Evolutionary conservation across 768 basidiomycete species (phyloP).

Genomic region (Hygrocybe punicea): DNA sequence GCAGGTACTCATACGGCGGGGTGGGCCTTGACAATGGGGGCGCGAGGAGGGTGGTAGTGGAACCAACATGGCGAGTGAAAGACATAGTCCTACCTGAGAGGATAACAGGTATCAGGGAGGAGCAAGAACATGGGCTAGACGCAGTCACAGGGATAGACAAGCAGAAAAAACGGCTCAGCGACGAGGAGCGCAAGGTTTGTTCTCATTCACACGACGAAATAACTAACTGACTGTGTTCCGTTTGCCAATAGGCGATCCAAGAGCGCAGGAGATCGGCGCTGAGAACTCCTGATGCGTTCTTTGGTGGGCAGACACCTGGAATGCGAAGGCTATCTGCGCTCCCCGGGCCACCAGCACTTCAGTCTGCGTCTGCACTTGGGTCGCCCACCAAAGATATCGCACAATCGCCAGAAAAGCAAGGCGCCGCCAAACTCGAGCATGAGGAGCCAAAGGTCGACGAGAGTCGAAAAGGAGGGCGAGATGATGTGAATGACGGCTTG

Average conservation of each 20-base stretch:
- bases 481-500: slow-evolving; percentile 34
- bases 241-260: slow-evolving; percentile 50
- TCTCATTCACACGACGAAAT: neutral
- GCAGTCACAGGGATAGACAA: neutral
- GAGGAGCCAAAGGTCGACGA: neutral
- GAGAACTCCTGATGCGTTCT: slow-evolving; percentile 37
- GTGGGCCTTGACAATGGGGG: slow-evolving; percentile 25
- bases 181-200: slow-evolving; percentile 47
- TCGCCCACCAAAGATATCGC: slow-evolving; percentile 5
- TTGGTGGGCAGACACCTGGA: slow-evolving; percentile 13
- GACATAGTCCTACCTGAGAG: slow-evolving; percentile 48
- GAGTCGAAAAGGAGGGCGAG: neutral
- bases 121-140: slow-evolving; percentile 8
- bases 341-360: slow-evolving; percentile 28
- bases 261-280: slow-evolving; percentile 61
- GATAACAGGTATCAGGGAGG: slow-evolving; percentile 7
- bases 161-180: slow-evolving; percentile 26
- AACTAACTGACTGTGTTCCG: neutral
- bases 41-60: slow-evolving; percentile 46
- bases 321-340: slow-evolving; percentile 48
- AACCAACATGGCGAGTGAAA: slow-evolving; percentile 53
- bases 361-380: slow-evolving; percentile 9
- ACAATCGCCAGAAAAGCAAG: neutral
- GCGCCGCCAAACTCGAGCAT: neutral
- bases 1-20: slow-evolving; percentile 45